These are phyloP conservation scores for Pulveroboletus sp. DNA, from an alignment of 768 basidiomycete genomes.

Conservation along the genomic window DNA sequence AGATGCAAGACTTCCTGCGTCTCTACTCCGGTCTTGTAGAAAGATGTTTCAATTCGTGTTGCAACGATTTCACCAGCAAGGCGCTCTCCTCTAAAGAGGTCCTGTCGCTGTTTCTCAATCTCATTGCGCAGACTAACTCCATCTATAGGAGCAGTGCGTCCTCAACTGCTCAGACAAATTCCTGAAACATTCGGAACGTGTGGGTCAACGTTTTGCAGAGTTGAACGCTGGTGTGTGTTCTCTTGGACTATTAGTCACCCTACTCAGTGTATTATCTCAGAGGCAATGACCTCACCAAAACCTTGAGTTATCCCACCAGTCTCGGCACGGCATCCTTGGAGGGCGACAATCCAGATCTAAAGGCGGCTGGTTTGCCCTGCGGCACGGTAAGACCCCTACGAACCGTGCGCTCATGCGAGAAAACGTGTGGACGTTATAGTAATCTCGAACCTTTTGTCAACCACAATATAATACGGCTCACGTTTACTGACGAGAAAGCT, in stretches of 20 bases:
- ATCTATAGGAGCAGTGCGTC: slow-evolving; percentile 78
- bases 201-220: slow-evolving; percentile 89
- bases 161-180: slow-evolving; percentile 97
- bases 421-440: slow-evolving; percentile 18
- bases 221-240: slow-evolving; percentile 75
- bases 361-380: slow-evolving; percentile 1
- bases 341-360: neutral
- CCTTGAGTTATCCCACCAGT: slow-evolving; percentile 18
- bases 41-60: slow-evolving; percentile 92
- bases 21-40: slow-evolving; percentile 95
- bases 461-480: slow-evolving; percentile 14
- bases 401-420: slow-evolving; percentile 13
- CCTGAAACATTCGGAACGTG: slow-evolving; percentile 91
- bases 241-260: neutral
- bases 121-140: slow-evolving; percentile 6
- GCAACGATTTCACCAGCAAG: slow-evolving; percentile 96
- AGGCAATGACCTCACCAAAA: slow-evolving; percentile 31
- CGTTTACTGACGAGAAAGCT: neutral
- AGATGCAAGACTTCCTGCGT: slow-evolving; percentile 99
- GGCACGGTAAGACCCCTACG: slow-evolving; percentile 12
- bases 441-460: slow-evolving; percentile 5
- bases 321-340: neutral
- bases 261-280: slow-evolving; percentile 15
- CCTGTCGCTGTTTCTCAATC: slow-evolving; percentile 3
- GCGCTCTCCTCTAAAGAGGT: slow-evolving; percentile 93